phyloP scores from a whole-genome alignment of 148 eudicot genomes.

The Oxyria digyna region DNA sequence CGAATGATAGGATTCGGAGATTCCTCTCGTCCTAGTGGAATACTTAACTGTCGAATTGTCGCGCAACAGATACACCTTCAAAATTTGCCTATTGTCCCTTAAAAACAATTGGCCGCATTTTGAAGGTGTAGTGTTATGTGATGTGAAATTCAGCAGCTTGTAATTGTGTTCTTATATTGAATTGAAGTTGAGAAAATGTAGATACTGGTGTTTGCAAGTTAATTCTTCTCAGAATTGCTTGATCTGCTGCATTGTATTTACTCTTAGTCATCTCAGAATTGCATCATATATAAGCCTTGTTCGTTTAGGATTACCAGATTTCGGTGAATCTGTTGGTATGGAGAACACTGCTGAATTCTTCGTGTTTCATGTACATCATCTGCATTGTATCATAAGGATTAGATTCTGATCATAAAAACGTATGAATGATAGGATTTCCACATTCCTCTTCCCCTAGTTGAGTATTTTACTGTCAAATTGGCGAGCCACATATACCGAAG shows the following conservation, averaged over 20 bases:
- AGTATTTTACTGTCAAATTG: not conserved
- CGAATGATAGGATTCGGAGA: not conserved
- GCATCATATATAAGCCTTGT: too few relatives aligned
- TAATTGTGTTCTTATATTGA: not conserved
- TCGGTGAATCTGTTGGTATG: not conserved
- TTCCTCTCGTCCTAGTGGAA: not conserved
- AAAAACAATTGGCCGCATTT: conserved; percentile 1
- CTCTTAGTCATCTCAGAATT: too few relatives aligned
- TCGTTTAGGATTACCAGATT: too few relatives aligned
- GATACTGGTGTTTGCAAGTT: not conserved
- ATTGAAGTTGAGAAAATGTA: not conserved
- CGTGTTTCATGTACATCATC: not conserved
- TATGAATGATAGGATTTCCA: not conserved
- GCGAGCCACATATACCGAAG: not conserved
- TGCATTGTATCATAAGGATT: not conserved
- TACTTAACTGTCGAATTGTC: not conserved
- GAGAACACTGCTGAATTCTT: not conserved
- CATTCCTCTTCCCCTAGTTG: not conserved
- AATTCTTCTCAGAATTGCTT: not conserved
- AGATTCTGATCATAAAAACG: not conserved
- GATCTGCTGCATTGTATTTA: too few relatives aligned
- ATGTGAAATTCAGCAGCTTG: not conserved
- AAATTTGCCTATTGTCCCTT: conserved; percentile 75
- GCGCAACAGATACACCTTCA: not conserved
- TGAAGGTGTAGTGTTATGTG: not conserved